Conservation (phyloP, 2,329 filamentous ascomycete genomes). For the Alternaria sp. region DNA sequence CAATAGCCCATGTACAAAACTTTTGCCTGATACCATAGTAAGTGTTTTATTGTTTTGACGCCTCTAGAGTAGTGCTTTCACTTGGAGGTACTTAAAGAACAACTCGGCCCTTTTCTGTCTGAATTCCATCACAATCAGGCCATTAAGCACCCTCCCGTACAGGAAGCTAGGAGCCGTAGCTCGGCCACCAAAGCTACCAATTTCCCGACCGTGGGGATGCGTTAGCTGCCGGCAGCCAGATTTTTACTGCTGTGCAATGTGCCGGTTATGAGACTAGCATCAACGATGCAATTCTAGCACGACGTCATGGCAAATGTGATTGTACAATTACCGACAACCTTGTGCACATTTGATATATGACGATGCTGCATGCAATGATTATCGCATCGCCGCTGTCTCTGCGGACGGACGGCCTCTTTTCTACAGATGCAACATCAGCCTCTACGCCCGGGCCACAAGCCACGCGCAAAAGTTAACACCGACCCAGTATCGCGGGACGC, state of each 20-base stretch:
- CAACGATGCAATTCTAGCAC: neutral
- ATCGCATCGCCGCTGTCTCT: neutral
- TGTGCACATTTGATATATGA: neutral
- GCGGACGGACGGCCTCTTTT: neutral
- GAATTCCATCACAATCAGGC: constrained; percentile 1
- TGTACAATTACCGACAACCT: neutral
- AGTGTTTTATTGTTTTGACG: constrained; percentile 8
- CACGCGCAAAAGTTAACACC: constrained; percentile 11
- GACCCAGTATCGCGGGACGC: constrained; percentile 26
- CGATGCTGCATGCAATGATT: neutral
- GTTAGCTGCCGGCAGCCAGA: constrained; percentile 15
- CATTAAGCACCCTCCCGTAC: neutral
- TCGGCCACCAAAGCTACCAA: constrained; percentile 9
- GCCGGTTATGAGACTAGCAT: constrained; percentile 1
- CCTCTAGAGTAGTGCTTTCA: constrained; percentile 1
- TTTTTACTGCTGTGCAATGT: constrained; percentile 8
- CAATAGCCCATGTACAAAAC: no score
- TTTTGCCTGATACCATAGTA: no score
- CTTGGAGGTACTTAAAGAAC: constrained; percentile 8
- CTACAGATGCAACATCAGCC: neutral
- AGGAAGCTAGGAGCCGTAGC: constrained; percentile 13
- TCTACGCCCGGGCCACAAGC: constrained; percentile 6
- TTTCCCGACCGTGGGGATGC: constrained; percentile 10
- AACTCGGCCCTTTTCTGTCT: constrained; percentile 7
- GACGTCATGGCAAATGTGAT: neutral